phyloP scores from a whole-genome alignment of 163 green algal genomes.

The Trebouxiophyceae sp. region DNA sequence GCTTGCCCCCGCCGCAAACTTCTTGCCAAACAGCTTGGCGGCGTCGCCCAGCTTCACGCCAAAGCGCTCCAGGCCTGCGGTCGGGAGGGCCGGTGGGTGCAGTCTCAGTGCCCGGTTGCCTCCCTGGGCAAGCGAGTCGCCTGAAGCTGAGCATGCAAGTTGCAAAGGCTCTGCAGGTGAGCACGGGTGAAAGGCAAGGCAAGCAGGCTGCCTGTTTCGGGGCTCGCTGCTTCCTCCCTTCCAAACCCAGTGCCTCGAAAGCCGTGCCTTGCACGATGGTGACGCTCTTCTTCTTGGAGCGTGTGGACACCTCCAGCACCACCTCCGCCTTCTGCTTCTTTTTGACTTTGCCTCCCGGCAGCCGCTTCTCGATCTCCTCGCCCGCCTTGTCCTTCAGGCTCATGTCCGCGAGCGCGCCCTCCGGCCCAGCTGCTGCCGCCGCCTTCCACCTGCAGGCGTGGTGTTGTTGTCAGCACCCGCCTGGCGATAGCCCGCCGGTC shows the following conservation, averaged over 20 bases:
- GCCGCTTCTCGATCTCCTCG: constrained; percentile 56
- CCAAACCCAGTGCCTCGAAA: neutral
- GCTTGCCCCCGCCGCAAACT: constrained; percentile 91
- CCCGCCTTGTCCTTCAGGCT: constrained; percentile 33
- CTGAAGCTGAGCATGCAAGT: too few relatives aligned
- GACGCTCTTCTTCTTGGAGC: constrained; percentile 94
- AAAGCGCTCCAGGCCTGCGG: constrained; percentile 76
- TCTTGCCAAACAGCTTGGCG: constrained; percentile 96
- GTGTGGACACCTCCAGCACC: constrained; percentile 74
- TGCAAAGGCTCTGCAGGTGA: too few relatives aligned
- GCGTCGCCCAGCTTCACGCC: constrained; percentile 90
- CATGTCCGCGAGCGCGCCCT: constrained; percentile 32
- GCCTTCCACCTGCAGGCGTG: constrained; percentile 66
- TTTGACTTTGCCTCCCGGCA: constrained; percentile 60
- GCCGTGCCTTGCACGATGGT: constrained; percentile 72
- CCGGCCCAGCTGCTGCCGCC: constrained; percentile 33
- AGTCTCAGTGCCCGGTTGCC: too few relatives aligned
- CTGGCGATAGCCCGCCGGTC: too few relatives aligned
- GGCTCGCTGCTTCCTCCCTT: too few relatives aligned
- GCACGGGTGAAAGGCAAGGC: too few relatives aligned
- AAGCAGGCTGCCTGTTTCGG: too few relatives aligned
- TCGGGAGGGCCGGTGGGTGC: too few relatives aligned
- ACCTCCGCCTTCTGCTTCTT: constrained; percentile 46
- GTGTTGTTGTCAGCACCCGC: too few relatives aligned
- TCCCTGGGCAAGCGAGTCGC: too few relatives aligned